Evolutionary conservation across 2,329 filamentous ascomycete genomes (phyloP).

Genomic region (Penicillium sp.): DNA sequence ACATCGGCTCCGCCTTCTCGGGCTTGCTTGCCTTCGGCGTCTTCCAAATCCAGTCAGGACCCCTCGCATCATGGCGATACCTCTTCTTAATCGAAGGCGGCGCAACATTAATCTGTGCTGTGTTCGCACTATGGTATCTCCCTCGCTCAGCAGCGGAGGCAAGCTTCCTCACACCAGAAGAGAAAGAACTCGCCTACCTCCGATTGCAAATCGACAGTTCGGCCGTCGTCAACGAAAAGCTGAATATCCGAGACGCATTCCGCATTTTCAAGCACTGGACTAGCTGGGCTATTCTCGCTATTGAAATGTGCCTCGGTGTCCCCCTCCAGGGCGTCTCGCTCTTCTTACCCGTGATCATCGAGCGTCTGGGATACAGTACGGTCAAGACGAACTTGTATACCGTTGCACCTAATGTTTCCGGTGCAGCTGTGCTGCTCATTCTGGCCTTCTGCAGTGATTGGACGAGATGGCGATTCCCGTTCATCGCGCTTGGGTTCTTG

Average conservation of each 20-base stretch:
- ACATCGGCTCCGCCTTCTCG: conserved; percentile 31
- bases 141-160: conserved; percentile 40
- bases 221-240: conserved; percentile 32
- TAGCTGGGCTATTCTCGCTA: conserved; percentile 29
- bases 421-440: conserved; percentile 68
- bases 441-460: conserved; percentile 69
- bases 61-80: conserved; percentile 44
- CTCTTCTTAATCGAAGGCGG: conserved; percentile 50
- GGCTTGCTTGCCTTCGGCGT: conserved; percentile 41
- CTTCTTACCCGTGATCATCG: conserved; percentile 33
- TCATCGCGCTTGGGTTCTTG: conserved; percentile 65
- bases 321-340: conserved; percentile 30
- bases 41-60: conserved; percentile 39
- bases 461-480: conserved; percentile 64
- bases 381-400: conserved; percentile 66
- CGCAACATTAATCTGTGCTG: conserved; percentile 41
- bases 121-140: conserved; percentile 42
- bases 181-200: conserved; percentile 39
- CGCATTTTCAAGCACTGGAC: conserved; percentile 30
- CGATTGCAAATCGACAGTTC: conserved; percentile 38
- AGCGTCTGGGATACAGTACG: conserved; percentile 46
- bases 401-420: conserved; percentile 72
- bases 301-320: conserved; percentile 31
- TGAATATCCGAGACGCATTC: conserved; percentile 30
- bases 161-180: conserved; percentile 40